Evolutionary conservation across 805 yeast genomes (phyloP).

Genomic region (Starmerella vitae): DNA sequence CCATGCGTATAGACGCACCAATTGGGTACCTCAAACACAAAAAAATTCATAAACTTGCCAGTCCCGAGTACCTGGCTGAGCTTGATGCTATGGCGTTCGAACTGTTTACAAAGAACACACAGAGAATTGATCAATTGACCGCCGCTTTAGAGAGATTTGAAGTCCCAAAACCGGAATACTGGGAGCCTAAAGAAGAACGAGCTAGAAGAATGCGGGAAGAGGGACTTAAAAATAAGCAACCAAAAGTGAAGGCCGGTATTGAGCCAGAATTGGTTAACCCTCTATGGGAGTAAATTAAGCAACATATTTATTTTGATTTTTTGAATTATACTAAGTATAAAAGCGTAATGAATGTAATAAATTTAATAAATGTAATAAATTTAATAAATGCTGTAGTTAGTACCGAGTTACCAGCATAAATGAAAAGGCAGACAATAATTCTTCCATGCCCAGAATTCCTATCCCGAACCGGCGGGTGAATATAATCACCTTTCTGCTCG

Average conservation of each 20-base stretch:
- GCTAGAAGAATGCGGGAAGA: constrained; percentile 8
- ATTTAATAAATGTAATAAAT: no score
- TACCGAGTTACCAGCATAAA: no score
- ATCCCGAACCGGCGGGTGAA: constrained; percentile 4
- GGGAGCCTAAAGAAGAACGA: constrained; percentile 46
- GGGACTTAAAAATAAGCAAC: constrained; percentile 4
- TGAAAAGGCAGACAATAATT: no score
- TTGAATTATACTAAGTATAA: neutral
- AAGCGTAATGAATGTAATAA: no score
- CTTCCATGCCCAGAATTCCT: no score
- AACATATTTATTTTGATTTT: neutral
- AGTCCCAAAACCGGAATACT: constrained; percentile 24
- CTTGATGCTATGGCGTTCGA: constrained; percentile 44
- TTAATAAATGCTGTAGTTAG: no score
- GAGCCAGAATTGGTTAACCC: no score
- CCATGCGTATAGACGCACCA: constrained; percentile 64
- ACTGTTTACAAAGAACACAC: constrained; percentile 52
- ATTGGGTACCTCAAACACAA: constrained; percentile 41
- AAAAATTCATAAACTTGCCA: constrained; percentile 35
- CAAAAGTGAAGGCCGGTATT: neutral
- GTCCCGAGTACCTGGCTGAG: constrained; percentile 37
- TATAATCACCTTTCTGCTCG: constrained; percentile 23
- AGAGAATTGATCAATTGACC: constrained; percentile 38
- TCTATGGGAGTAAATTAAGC: no score
- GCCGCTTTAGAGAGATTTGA: constrained; percentile 8